Base-by-base conservation (phyloP, 208 protist species). In the Hexamita inflata region DNA sequence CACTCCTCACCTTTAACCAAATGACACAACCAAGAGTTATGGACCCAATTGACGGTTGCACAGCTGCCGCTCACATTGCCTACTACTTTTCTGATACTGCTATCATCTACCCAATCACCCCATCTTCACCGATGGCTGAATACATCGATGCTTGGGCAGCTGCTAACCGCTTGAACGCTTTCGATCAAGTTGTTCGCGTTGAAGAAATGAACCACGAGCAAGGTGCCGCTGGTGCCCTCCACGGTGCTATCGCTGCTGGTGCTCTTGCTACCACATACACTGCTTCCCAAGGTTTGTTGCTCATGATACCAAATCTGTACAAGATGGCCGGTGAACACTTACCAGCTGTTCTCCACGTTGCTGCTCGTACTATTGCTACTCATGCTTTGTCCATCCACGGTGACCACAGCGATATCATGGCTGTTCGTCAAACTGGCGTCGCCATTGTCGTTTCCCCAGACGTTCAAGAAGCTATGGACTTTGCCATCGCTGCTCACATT, bases 301-400 rank as follows among this genome's bases (percentile, higher is more conserved):
- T 90, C 4, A 90, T 90, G 86, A 85, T 90, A 28, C 86, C 87
- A 29, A 89, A 90, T 58, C 82, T 89, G 79, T 89, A 89, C 73
- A 86, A 86, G 49, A 83, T 89, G 39, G 86, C 86, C 30, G 87
- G 86, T 24, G 87, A 90, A 76, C 62, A 85, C 0, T 70, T 83
- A 32, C 86, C 86, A 35, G 59, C 41, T 40, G 85, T 90, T 7
- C 78, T 90, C 32, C 86, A 90, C 60, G 84, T 88, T 29, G 58
- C 85, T 4, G 78, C 86, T 11, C 74, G 87, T 57, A 76, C 86
- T 34, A 58, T 90, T 49, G 75, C 75, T 59, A 70, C 70, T n/a
- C 83, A 89, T 34, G 79, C 82, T 26, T 60, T 88, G n/a, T 79
- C 34, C 45, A 88, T 90, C 62, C 87, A 83, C 59, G 65, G 81